Percentiles rank a stretch among this genome's conserved stretches.
phyloP scores from a whole-genome alignment of 768 basidiomycete genomes.

The Rhizopogon vulgaris region DNA sequence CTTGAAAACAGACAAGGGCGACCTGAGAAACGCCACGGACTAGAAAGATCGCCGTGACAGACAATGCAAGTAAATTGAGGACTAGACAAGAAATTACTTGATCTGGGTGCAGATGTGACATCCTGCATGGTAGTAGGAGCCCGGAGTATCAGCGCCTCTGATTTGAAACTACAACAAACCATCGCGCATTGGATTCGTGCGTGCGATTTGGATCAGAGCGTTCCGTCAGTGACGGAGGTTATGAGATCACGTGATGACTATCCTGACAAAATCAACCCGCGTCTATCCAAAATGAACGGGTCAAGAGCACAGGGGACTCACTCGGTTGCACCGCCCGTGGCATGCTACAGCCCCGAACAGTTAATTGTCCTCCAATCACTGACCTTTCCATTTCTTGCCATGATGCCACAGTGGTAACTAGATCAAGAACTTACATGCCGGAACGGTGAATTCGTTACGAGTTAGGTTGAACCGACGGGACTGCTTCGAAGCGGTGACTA shows the following conservation, averaged over 20 bases:
- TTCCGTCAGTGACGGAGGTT: constrained; percentile 19
- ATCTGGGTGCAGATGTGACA: constrained; percentile 12
- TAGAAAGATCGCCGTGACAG: constrained; percentile 16
- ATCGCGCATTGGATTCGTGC: background rate
- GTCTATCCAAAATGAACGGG: constrained; percentile 10
- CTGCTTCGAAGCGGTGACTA: background rate
- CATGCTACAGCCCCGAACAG: background rate
- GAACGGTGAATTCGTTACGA: background rate
- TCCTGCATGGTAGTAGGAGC: constrained; percentile 13
- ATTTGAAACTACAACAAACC: constrained; percentile 5
- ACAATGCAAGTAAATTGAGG: constrained; percentile 13
- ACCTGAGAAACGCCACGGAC: constrained; percentile 12
- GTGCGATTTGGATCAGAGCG: constrained; percentile 1
- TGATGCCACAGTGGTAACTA: background rate
- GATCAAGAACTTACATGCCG: background rate
- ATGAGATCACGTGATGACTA: background rate
- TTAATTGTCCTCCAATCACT: background rate
- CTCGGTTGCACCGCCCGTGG: constrained; percentile 10
- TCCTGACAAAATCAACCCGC: background rate
- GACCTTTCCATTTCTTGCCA: background rate
- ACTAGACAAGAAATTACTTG: constrained; percentile 14
- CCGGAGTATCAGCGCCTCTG: constrained; percentile 14
- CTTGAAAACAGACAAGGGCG: constrained; percentile 15
- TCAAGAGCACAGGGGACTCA: constrained; percentile 1
- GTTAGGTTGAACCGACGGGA: background rate